These are phyloP conservation scores for Ceriops zippeliana DNA, from an alignment of 345 rosid genomes.

Conservation along the genomic window DNA sequence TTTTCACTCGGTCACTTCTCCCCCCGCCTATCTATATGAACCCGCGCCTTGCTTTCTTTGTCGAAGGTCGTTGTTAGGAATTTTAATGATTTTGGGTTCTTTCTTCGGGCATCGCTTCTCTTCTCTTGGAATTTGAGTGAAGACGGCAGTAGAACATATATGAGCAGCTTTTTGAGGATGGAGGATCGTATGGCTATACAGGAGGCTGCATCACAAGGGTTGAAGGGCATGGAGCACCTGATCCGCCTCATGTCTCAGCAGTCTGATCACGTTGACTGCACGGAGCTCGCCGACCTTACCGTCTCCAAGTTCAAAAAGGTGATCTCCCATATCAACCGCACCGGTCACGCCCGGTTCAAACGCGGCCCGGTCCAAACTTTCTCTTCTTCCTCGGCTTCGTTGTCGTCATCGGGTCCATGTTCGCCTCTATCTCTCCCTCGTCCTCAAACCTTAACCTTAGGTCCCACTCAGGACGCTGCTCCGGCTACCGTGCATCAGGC, in stretches of 20 bases:
- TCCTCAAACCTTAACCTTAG: neutral
- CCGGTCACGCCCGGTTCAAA: conserved; percentile 91
- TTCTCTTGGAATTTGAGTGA: neutral
- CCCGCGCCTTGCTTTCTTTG: conserved; percentile 7
- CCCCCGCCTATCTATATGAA: conserved; percentile 32
- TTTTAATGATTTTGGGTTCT: conserved; percentile 10
- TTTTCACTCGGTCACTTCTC: conserved; percentile 38
- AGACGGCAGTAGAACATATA: conserved; percentile 69
- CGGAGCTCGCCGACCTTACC: conserved; percentile 62
- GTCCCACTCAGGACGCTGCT: conserved; percentile 5
- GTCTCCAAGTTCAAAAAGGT: conserved; percentile 76
- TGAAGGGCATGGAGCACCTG: conserved; percentile 77
- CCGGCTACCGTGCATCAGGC: conserved; percentile 3
- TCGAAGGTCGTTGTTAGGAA: neutral
- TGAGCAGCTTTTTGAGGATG: conserved; percentile 43
- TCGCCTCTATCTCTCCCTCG: conserved; percentile 15
- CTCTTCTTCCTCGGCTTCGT: conserved; percentile 27
- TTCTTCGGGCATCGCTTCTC: neutral
- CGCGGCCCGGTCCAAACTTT: conserved; percentile 54
- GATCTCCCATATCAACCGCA: conserved; percentile 68
- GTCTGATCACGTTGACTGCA: conserved; percentile 46
- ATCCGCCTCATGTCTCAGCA: conserved; percentile 62
- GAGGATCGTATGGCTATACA: conserved; percentile 75
- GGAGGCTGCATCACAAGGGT: conserved; percentile 81
- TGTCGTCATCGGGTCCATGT: conserved; percentile 23